phyloP scores from a whole-genome alignment of 371 early-diverging fungal species.

The Coemansia sp. region DNA sequence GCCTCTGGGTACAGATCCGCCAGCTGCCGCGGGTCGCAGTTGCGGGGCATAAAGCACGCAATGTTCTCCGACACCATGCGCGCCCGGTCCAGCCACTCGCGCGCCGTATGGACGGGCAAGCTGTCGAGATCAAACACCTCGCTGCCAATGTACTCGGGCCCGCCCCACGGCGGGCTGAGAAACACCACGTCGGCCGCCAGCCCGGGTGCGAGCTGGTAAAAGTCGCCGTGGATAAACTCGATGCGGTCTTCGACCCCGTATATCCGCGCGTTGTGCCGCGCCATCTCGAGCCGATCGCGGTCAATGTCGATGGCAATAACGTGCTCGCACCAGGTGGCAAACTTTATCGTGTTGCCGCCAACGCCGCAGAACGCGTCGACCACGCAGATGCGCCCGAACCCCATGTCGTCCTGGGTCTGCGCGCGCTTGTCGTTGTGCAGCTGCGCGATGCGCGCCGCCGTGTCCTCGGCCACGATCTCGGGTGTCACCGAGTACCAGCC shows the following conservation, averaged over 20 bases:
- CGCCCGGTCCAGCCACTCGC: constrained; percentile 65
- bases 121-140: constrained; percentile 18
- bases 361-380: constrained; percentile 95
- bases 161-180: constrained; percentile 96
- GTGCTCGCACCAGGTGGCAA: constrained; percentile 80
- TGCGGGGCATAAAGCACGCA: constrained; percentile 83
- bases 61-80: constrained; percentile 70
- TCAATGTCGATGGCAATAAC: constrained; percentile 96
- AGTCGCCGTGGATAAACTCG: constrained; percentile 87
- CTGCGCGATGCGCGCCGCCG: constrained; percentile 67
- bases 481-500: constrained; percentile 98
- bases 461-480: constrained; percentile 82
- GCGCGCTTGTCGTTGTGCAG: constrained; percentile 14
- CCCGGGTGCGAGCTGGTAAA: constrained; percentile 65
- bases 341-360: constrained; percentile 96
- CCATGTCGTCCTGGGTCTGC: background rate
- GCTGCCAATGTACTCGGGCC: constrained; percentile 51
- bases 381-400: constrained; percentile 60
- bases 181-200: constrained; percentile 86
- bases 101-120: constrained; percentile 33
- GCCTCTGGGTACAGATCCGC: constrained; percentile 48
- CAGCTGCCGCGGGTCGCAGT: constrained; percentile 66
- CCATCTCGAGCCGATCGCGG: constrained; percentile 75
- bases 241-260: constrained; percentile 92
- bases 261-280: constrained; percentile 81